Evolutionary conservation across 805 yeast genomes (phyloP).

Genomic region (Saccharomycopsis capsularis): DNA sequence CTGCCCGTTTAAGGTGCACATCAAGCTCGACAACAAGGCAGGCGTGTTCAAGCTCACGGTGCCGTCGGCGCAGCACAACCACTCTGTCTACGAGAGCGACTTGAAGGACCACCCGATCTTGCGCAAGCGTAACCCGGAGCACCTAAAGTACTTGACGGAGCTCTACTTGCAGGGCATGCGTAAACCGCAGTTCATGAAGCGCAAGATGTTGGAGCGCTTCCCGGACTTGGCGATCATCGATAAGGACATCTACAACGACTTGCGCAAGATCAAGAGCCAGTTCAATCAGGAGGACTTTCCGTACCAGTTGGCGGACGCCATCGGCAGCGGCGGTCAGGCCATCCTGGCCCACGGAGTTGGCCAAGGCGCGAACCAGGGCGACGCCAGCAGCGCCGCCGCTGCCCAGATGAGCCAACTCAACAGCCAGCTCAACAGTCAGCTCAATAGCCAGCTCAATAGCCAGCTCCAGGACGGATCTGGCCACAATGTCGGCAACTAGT

Average conservation of each 20-base stretch:
- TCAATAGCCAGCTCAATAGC: too few relatives aligned
- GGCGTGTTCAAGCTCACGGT: conserved; percentile 12
- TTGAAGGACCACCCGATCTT: conserved; percentile 20
- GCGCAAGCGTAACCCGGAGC: conserved; percentile 19
- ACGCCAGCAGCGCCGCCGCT: too few relatives aligned
- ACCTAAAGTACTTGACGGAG: conserved; percentile 14
- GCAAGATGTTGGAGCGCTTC: conserved; percentile 14
- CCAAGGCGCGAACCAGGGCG: too few relatives aligned
- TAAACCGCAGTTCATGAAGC: conserved; percentile 19
- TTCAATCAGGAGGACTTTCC: background rate
- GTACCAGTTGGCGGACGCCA: too few relatives aligned
- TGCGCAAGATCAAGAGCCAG: conserved; percentile 18
- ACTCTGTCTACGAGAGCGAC: conserved; percentile 7
- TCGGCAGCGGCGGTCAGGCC: too few relatives aligned
- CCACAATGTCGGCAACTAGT: too few relatives aligned
- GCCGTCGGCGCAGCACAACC: conserved; percentile 19
- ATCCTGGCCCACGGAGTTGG: too few relatives aligned
- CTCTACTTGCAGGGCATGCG: conserved; percentile 11
- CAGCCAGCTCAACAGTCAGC: too few relatives aligned
- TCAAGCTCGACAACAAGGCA: conserved; percentile 18
- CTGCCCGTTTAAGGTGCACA: conserved; percentile 20
- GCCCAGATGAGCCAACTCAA: too few relatives aligned
- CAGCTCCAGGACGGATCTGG: too few relatives aligned
- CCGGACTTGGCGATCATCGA: conserved; percentile 20
- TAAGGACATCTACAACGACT: conserved; percentile 21